Conservation (phyloP, 1,139 yeast genomes). For the Nakaseomyces bracarensis region DNA sequence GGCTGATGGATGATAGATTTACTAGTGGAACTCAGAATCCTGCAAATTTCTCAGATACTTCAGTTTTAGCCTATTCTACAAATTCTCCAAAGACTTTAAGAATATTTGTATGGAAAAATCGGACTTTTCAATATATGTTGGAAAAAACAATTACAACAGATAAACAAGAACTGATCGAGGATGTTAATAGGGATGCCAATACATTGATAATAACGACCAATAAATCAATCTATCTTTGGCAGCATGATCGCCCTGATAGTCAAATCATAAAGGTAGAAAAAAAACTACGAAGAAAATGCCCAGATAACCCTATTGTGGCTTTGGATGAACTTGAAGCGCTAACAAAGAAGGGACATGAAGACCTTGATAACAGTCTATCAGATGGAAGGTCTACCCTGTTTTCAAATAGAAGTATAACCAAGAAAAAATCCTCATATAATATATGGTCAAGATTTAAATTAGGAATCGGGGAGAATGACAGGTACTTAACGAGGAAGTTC, state of each 20-base stretch:
- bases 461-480: not conserved
- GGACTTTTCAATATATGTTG: constrained; percentile 21
- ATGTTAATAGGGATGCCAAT: constrained; percentile 13
- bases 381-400: not conserved
- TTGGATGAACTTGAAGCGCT: constrained; percentile 13
- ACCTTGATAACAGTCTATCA: not conserved
- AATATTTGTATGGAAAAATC: constrained; percentile 26
- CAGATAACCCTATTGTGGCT: constrained; percentile 18
- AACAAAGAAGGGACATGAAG: constrained; percentile 2
- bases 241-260: constrained; percentile 11
- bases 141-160: constrained; percentile 20
- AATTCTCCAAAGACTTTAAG: constrained; percentile 18
- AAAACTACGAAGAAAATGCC: constrained; percentile 18
- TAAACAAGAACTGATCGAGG: constrained; percentile 18
- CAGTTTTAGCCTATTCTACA: constrained; percentile 23
- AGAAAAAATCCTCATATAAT: not conserved
- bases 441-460: not conserved
- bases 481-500: not conserved
- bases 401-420: not conserved
- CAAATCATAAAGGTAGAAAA: constrained; percentile 18
- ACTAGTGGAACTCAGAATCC: constrained; percentile 9
- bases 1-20: constrained; percentile 18
- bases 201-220: constrained; percentile 22
- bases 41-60: constrained; percentile 7
- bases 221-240: constrained; percentile 23